phyloP scores from a whole-genome alignment of 139 green algal species.

The Volvox africanus region DNA sequence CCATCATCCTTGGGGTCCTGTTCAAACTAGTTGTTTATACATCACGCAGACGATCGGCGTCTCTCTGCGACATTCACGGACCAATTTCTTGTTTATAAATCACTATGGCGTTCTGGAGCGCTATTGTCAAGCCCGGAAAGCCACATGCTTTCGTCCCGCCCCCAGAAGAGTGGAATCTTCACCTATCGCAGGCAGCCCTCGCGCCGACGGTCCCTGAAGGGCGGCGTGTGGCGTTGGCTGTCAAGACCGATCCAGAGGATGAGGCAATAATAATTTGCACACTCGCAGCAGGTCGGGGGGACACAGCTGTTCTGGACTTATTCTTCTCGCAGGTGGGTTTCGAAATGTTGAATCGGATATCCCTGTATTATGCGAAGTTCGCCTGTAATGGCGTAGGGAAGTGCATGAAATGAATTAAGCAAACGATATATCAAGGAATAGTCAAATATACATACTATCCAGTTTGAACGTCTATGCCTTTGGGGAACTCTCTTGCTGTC shows the following conservation, averaged over 20 bases:
- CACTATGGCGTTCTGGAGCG: conserved; percentile 75
- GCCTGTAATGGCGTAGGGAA: no score
- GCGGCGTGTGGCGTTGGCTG: conserved; percentile 62
- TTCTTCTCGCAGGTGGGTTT: conserved; percentile 31
- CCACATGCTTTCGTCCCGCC: conserved; percentile 77
- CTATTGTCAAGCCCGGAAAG: conserved; percentile 78
- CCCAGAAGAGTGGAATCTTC: conserved; percentile 73
- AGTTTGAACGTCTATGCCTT: no score
- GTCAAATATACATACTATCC: no score
- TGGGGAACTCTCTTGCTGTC: no score
- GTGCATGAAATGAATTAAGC: no score
- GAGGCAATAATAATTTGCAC: conserved; percentile 69
- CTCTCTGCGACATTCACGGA: no score
- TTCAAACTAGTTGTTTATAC: no score
- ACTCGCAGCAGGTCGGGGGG: conserved; percentile 69
- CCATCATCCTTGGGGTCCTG: no score
- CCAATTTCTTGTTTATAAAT: not conserved
- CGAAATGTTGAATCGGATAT: no score
- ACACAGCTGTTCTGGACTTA: conserved; percentile 70
- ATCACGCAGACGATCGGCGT: not conserved
- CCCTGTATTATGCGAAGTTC: no score
- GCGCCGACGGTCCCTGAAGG: conserved; percentile 50
- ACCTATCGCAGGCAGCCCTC: conserved; percentile 79
- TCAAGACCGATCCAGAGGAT: conserved; percentile 56
- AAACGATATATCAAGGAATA: no score